These are phyloP conservation scores for Triticum dicoccoides DNA, from an alignment of 176 grass and related monocot species.

Conservation along the genomic window DNA sequence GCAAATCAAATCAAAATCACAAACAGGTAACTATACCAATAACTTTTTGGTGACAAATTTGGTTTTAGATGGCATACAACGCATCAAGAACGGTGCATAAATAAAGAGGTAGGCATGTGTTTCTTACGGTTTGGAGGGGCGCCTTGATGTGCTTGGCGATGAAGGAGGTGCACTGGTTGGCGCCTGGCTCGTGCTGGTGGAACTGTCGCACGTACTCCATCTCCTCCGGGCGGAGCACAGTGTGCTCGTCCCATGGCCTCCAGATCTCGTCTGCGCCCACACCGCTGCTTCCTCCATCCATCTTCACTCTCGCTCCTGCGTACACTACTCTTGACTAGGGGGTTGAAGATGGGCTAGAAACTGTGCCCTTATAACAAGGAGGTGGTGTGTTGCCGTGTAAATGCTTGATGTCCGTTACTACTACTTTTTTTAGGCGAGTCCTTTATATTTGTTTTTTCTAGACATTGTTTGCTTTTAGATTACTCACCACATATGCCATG, in stretches of 20 bases:
- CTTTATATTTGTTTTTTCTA: no score
- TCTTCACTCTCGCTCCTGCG: not conserved
- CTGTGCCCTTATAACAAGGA: not conserved
- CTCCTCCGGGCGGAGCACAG: constrained; percentile 43
- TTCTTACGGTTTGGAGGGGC: constrained; percentile 63
- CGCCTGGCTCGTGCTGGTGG: constrained; percentile 50
- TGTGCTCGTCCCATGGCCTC: constrained; percentile 53
- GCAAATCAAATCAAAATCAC: not conserved
- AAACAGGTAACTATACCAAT: not conserved
- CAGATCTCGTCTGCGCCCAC: not conserved
- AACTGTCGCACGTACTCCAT: constrained; percentile 53
- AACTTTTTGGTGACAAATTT: not conserved
- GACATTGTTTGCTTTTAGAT: no score
- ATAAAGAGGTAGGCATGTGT: not conserved
- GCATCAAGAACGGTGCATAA: not conserved
- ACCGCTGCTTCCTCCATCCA: not conserved
- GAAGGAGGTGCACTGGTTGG: constrained; percentile 68
- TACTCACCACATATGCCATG: no score
- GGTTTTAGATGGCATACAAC: not conserved
- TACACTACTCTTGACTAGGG: not conserved
- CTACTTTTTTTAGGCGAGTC: not conserved
- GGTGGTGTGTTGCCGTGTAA: not conserved
- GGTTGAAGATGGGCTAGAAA: not conserved
- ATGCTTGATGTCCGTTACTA: not conserved
- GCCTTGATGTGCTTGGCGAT: constrained; percentile 75